Conservation (phyloP, 768 basidiomycete genomes). For the Rhizopogon vesiculosus region DNA sequence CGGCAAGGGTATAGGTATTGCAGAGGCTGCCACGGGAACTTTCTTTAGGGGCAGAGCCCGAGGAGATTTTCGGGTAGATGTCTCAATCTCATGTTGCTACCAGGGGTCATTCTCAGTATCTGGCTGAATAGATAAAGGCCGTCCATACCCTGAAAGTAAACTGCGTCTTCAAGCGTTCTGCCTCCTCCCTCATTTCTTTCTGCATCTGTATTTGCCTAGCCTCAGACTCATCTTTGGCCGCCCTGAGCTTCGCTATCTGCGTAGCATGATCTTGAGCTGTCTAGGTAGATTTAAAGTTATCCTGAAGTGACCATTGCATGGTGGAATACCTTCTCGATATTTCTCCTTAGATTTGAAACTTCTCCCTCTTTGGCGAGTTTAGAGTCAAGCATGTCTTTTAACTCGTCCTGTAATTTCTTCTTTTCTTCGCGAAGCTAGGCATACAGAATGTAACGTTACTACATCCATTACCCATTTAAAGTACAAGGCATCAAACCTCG, state of each 20-base stretch:
- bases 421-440: slow-evolving; percentile 50
- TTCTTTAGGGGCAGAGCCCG: slow-evolving; percentile 30
- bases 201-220: slow-evolving; percentile 49
- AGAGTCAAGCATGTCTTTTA: slow-evolving; percentile 44
- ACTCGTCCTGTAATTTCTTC: slow-evolving; percentile 35
- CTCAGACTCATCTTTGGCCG: slow-evolving; percentile 59
- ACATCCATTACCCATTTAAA: slow-evolving; percentile 7
- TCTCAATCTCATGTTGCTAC: slow-evolving; percentile 69
- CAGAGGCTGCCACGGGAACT: slow-evolving; percentile 29
- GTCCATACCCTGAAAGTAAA: slow-evolving; percentile 59
- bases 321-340: slow-evolving; percentile 56
- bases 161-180: slow-evolving; percentile 66
- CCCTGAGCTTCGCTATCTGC: slow-evolving; percentile 51
- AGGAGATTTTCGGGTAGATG: slow-evolving; percentile 42
- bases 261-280: slow-evolving; percentile 53
- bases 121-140: slow-evolving; percentile 1
- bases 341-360: slow-evolving; percentile 59
- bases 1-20: slow-evolving; percentile 35
- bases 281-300: slow-evolving; percentile 29
- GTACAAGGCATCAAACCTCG: slow-evolving; percentile 34
- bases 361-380: slow-evolving; percentile 66
- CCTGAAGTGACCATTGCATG: not conserved
- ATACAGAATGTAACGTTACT: slow-evolving; percentile 7
- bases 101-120: slow-evolving; percentile 9
- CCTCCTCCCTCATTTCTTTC: slow-evolving; percentile 60